phyloP scores from a whole-genome alignment of 164 flowering plant species.

The Stephania cephalantha region DNA sequence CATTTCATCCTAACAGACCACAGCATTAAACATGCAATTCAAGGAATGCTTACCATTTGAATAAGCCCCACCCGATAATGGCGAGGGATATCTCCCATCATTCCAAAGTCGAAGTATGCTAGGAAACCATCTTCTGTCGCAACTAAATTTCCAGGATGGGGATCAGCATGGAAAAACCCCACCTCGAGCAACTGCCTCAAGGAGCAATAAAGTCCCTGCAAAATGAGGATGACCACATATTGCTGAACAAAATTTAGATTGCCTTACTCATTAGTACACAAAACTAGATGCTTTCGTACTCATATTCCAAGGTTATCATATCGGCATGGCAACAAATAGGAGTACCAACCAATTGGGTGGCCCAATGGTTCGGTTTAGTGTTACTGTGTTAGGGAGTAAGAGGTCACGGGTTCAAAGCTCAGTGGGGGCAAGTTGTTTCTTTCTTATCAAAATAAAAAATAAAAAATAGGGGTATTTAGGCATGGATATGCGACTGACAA shows the following conservation, averaged over 20 bases:
- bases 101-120: slow-evolving; percentile 96
- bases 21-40: background rate
- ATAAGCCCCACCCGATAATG: slow-evolving; percentile 94
- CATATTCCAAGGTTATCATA: background rate
- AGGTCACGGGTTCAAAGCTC: too few relatives aligned
- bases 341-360: too few relatives aligned
- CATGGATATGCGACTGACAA: background rate
- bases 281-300: background rate
- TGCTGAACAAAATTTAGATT: background rate
- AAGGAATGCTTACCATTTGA: slow-evolving; percentile 57
- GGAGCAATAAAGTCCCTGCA: slow-evolving; percentile 83
- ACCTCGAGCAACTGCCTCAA: slow-evolving; percentile 91
- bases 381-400: too few relatives aligned
- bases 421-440: too few relatives aligned
- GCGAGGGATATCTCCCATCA: slow-evolving; percentile 98
- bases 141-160: slow-evolving; percentile 96
- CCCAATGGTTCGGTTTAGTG: too few relatives aligned
- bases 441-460: too few relatives aligned
- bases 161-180: slow-evolving; percentile 99
- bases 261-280: background rate
- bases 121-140: slow-evolving; percentile 71
- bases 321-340: background rate
- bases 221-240: slow-evolving; percentile 11
- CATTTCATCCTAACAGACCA: background rate
- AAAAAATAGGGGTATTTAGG: background rate